Evolutionary conservation across 2,329 filamentous ascomycete species (phyloP), one percentile per base, ranked within the genome.

Genomic region (Phialophora macrospora): DNA sequence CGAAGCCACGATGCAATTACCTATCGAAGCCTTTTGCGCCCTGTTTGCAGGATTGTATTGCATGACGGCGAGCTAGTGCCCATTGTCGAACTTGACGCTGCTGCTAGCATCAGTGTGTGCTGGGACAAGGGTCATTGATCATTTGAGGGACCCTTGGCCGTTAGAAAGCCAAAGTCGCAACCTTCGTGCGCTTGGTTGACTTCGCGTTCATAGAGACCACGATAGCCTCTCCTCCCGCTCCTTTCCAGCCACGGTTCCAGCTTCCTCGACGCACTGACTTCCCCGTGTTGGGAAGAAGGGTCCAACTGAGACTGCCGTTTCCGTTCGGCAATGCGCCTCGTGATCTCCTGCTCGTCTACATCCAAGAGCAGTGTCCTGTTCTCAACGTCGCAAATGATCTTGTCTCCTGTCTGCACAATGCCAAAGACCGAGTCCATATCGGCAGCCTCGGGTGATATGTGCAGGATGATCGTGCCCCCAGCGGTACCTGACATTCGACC

Each of bases 401-500:
- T 58, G 71, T 85, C 83, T 0, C 83, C 83, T 34, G 80, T 79
- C 67, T 77, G 71, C 0, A 85, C 77, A 2, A 83, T 73, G 0
- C 83, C 82, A 68, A 83, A 81, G 8, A 80, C 78, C 0, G 80
- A 82, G 22, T 79, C 79, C 0, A 79, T 76, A 11, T 83, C 69
- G 1, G 77, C 82, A 4, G 81, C 78, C 70, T 86, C 84, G 0
- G 84, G 84, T 3, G 80, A 83, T 32, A 85, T 78, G 68, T 86
- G 83, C 24, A 86, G 73, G 1, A 83, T 76, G 22, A 86, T 83
- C 0, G 83, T 85, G 3, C 83, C 83, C 0, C 83, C 84, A 1
- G 84, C 83, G 3, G 83, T 86, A 0, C 84, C 83, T 32, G 79
- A 82, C 82, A 86, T 85, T 24, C 84, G 75, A 1, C 84, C 83